Conservation (phyloP, 1,284 basidiomycete genomes). For the Papiliotrema terrestris region DNA sequence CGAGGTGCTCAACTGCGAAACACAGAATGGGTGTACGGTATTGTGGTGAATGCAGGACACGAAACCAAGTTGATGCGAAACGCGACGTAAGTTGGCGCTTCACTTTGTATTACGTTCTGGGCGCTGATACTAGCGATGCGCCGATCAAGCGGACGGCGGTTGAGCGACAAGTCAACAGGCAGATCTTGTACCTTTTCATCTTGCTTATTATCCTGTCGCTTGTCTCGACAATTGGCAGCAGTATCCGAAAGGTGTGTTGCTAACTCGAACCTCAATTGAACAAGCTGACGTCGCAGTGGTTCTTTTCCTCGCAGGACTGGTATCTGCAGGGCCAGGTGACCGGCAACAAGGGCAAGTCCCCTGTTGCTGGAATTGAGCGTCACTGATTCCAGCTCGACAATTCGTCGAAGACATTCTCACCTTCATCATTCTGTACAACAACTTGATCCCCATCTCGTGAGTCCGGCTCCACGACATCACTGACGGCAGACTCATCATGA, state of each 20-base stretch:
- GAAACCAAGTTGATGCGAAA: constrained; percentile 98
- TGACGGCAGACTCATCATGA: constrained; percentile 72
- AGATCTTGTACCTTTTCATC: constrained; percentile 94
- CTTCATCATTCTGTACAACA: constrained; percentile 98
- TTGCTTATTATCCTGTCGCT: constrained; percentile 82
- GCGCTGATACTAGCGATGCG: constrained; percentile 60
- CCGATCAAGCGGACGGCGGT: constrained; percentile 97
- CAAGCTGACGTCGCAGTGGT: constrained; percentile 56
- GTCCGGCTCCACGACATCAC: constrained; percentile 11
- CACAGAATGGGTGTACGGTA: constrained; percentile 92
- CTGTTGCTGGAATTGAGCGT: not conserved
- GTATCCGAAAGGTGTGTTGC: constrained; percentile 62
- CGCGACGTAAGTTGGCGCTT: constrained; percentile 63
- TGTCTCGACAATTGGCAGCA: constrained; percentile 87
- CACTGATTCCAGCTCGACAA: constrained; percentile 11
- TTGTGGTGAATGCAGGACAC: constrained; percentile 93
- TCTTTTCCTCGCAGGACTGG: constrained; percentile 78
- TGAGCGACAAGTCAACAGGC: constrained; percentile 91
- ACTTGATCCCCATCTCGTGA: constrained; percentile 92
- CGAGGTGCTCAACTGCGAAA: constrained; percentile 95
- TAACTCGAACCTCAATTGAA: no score
- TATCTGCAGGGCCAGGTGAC: constrained; percentile 58
- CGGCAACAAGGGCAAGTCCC: constrained; percentile 45
- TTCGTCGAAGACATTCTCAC: constrained; percentile 75
- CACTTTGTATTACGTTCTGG: not conserved